These are phyloP conservation scores for Fusarium chlamydosporum DNA, from an alignment of 2,329 filamentous ascomycete species.

Conservation along the genomic window DNA sequence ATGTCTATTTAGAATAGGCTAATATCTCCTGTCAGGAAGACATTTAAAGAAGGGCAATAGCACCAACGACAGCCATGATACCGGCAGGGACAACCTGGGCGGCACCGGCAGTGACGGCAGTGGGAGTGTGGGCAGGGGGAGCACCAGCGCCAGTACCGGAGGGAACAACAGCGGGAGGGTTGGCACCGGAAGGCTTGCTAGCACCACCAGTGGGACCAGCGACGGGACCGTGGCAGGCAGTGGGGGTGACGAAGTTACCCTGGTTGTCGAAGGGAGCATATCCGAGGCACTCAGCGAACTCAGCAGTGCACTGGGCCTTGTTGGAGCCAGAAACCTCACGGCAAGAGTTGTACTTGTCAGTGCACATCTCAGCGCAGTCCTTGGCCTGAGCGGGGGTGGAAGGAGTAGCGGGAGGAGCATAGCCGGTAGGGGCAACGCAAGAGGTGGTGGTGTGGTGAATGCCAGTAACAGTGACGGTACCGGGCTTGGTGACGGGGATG, in stretches of 20 bases:
- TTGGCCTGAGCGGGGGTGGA: slow-evolving; percentile 26
- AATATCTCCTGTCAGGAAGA: background rate
- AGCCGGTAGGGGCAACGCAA: slow-evolving; percentile 38
- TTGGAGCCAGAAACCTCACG: slow-evolving; percentile 11
- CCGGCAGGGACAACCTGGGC: slow-evolving; percentile 43
- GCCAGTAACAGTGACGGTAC: slow-evolving; percentile 32
- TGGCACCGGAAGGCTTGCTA: slow-evolving; percentile 35
- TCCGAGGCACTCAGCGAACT: slow-evolving; percentile 23
- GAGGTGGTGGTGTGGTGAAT: slow-evolving; percentile 34
- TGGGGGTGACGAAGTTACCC: slow-evolving; percentile 16
- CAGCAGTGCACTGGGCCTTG: slow-evolving; percentile 13
- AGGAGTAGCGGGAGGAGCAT: slow-evolving; percentile 38
- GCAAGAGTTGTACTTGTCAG: slow-evolving; percentile 9
- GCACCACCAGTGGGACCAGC: slow-evolving; percentile 32
- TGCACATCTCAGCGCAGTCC: slow-evolving; percentile 30
- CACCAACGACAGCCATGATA: slow-evolving; percentile 47
- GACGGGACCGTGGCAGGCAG: slow-evolving; percentile 17
- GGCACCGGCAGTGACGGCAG: slow-evolving; percentile 41
- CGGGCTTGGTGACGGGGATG: slow-evolving; percentile 35
- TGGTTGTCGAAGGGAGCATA: slow-evolving; percentile 19
- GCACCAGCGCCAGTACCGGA: background rate
- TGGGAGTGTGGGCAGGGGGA: slow-evolving; percentile 19
- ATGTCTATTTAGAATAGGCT: slow-evolving; percentile 7
- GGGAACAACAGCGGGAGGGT: slow-evolving; percentile 35
- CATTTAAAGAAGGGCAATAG: slow-evolving; percentile 47